Percentiles rank a stretch among this genome's conserved stretches.
These are phyloP conservation scores for Chlorella sp. DNA, from an alignment of 139 green algal genomes.

Conservation along the genomic window DNA sequence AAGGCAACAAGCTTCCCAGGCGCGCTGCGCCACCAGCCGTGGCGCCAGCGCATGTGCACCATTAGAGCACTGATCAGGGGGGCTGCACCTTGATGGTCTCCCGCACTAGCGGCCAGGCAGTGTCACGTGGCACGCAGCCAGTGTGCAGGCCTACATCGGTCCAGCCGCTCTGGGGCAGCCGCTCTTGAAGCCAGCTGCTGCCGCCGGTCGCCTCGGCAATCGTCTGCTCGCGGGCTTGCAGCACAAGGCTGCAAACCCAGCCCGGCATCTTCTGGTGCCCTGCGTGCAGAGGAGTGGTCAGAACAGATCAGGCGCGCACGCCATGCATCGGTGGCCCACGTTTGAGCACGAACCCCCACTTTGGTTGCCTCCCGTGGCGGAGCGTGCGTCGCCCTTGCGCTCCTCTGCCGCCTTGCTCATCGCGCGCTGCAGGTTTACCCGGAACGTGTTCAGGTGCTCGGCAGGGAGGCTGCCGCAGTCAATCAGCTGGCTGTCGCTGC, in stretches of 20 bases:
- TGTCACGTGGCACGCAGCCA: slow-evolving; percentile 18
- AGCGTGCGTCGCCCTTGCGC: neutral
- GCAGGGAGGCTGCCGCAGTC: neutral
- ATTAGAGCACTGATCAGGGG: neutral
- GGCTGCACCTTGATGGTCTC: slow-evolving; percentile 22
- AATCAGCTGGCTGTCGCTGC: neutral
- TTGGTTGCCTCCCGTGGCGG: neutral
- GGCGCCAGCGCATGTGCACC: no score
- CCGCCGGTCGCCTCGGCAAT: neutral
- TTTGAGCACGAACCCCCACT: no score
- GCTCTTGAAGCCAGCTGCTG: neutral
- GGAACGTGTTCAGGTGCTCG: neutral
- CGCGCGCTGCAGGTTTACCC: neutral
- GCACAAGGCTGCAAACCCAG: neutral
- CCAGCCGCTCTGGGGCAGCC: slow-evolving; percentile 26
- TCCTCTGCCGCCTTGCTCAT: neutral
- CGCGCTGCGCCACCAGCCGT: no score
- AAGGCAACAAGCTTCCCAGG: neutral
- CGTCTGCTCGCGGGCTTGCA: slow-evolving; percentile 4
- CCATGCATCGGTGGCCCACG: no score
- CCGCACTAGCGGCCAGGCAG: slow-evolving; percentile 36
- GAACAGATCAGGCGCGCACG: no score
- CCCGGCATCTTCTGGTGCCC: slow-evolving; percentile 30
- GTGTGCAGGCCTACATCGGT: slow-evolving; percentile 42
- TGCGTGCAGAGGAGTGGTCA: no score